A percentile compares a stretch with the other conserved stretches of the same genome.
Conservation (phyloP, 2,329 filamentous ascomycete genomes). For the Tolypocladium cylindrosporum region DNA sequence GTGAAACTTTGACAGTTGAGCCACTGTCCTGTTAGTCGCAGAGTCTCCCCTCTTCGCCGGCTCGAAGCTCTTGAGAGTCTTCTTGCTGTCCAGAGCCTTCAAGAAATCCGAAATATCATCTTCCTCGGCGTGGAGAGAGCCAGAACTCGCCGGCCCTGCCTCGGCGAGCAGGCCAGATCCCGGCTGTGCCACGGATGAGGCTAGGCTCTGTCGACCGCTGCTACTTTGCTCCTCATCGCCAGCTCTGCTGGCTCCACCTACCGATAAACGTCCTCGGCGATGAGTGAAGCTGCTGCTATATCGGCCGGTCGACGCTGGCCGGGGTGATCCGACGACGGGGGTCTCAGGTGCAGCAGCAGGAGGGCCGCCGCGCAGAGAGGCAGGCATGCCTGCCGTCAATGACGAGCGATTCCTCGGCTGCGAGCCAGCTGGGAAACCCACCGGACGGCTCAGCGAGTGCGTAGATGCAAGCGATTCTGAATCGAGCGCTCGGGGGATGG, state of each 20-base stretch:
- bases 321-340: slow-evolving; percentile 66
- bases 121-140: slow-evolving; percentile 66
- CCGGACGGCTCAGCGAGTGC: slow-evolving; percentile 37
- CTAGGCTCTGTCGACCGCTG: slow-evolving; percentile 69
- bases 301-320: slow-evolving; percentile 64
- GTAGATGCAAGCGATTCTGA: slow-evolving; percentile 45
- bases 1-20: slow-evolving; percentile 76
- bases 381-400: slow-evolving; percentile 64
- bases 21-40: slow-evolving; percentile 63
- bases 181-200: slow-evolving; percentile 60
- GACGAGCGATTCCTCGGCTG: slow-evolving; percentile 60
- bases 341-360: slow-evolving; percentile 51
- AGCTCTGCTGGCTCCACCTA: slow-evolving; percentile 58
- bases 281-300: slow-evolving; percentile 95
- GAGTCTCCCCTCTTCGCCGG: slow-evolving; percentile 56
- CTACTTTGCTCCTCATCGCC: slow-evolving; percentile 64
- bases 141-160: slow-evolving; percentile 53
- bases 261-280: slow-evolving; percentile 67
- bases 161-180: slow-evolving; percentile 73
- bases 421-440: slow-evolving; percentile 30
- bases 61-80: slow-evolving; percentile 75
- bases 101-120: slow-evolving; percentile 92
- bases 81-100: slow-evolving; percentile 77
- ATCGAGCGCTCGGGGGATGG: slow-evolving; percentile 41
- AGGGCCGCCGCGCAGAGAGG: slow-evolving; percentile 59